Percentiles rank a stretch among this genome's conserved stretches.
Conservation (phyloP, 495 filamentous ascomycete species). For the Copromyces sp. region DNA sequence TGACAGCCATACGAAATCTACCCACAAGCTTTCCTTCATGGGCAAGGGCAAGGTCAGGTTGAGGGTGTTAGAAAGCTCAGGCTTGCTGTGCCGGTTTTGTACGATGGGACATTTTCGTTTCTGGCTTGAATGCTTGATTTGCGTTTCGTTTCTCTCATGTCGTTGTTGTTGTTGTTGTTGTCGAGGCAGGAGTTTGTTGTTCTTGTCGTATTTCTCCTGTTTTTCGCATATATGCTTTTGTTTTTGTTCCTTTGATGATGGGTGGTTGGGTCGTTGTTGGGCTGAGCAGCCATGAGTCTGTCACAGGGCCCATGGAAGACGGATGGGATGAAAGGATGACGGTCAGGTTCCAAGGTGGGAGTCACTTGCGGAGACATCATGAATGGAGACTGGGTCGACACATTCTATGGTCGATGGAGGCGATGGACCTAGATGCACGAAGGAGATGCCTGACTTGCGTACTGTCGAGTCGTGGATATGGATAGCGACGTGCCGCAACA, state of each 20-base stretch:
- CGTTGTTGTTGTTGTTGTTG: background rate
- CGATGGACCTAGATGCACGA: background rate
- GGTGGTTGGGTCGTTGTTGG: background rate
- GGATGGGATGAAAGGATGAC: background rate
- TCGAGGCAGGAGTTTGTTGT: background rate
- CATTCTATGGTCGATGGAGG: background rate
- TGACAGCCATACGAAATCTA: background rate
- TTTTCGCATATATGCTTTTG: background rate
- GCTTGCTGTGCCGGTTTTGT: background rate
- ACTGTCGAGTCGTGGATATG: background rate
- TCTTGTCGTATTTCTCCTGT: background rate
- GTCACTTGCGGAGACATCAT: too few relatives aligned
- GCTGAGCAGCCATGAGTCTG: background rate
- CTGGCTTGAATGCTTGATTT: background rate
- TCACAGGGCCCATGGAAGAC: background rate
- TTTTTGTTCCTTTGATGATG: background rate
- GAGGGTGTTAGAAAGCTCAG: background rate
- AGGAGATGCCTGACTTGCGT: background rate
- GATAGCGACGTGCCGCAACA: background rate
- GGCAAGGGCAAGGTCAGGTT: background rate
- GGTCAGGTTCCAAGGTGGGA: background rate
- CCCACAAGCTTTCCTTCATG: background rate
- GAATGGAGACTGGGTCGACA: background rate
- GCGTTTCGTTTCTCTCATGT: background rate
- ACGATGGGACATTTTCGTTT: background rate